These are phyloP conservation scores for Aspergillus wentii DNA, from an alignment of 495 filamentous ascomycete species.

Conservation along the genomic window DNA sequence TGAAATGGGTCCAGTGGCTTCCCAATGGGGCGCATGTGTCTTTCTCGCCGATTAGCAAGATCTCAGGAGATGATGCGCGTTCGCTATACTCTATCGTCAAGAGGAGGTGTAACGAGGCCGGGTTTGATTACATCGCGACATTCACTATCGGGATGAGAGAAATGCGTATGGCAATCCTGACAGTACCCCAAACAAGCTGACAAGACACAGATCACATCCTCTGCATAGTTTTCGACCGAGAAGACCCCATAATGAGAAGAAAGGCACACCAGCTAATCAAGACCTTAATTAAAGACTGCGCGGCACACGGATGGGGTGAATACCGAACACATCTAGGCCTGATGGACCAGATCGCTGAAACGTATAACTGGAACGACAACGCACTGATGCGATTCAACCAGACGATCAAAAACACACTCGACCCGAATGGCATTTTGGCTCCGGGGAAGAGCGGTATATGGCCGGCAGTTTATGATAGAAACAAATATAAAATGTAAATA, in stretches of 20 bases:
- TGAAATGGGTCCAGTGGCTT: slow-evolving; percentile 53
- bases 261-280: slow-evolving; percentile 38
- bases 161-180: too few relatives aligned
- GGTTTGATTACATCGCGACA: slow-evolving; percentile 48
- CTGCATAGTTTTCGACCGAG: slow-evolving; percentile 50
- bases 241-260: slow-evolving; percentile 25
- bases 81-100: slow-evolving; percentile 38
- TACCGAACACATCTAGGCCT: slow-evolving; percentile 54
- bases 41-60: slow-evolving; percentile 53
- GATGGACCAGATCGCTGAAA: slow-evolving; percentile 52
- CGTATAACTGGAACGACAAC: slow-evolving; percentile 52
- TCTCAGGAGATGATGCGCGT: slow-evolving; percentile 44
- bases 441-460: slow-evolving; percentile 54
- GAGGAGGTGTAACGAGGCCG: slow-evolving; percentile 27
- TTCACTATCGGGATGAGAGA: slow-evolving; percentile 49
- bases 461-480: slow-evolving; percentile 40
- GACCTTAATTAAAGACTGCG: slow-evolving; percentile 39
- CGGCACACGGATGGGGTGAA: slow-evolving; percentile 49
- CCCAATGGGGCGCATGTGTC: slow-evolving; percentile 52
- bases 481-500: background rate
- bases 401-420: slow-evolving; percentile 51
- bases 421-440: slow-evolving; percentile 54
- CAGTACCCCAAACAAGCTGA: background rate
- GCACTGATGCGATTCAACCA: slow-evolving; percentile 49
- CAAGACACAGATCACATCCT: slow-evolving; percentile 41